Conservation (phyloP, 805 yeast species). For the Komagataella pastoris region DNA sequence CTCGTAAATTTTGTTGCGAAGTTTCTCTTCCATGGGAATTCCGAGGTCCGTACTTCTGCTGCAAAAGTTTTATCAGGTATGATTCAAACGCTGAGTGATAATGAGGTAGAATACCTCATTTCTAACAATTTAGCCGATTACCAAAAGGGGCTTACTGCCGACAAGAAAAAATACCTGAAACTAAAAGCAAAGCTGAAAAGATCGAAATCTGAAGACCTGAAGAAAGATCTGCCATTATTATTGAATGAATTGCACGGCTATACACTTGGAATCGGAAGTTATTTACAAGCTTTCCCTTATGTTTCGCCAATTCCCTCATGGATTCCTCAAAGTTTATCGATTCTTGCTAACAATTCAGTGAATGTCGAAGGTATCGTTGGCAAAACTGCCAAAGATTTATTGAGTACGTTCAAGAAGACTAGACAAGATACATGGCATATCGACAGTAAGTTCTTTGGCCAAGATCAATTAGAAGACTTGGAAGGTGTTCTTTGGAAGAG, state of each 20-base stretch:
- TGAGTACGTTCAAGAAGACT: constrained; percentile 79
- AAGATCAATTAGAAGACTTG: constrained; percentile 72
- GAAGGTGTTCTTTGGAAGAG: constrained; percentile 93
- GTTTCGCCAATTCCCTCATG: constrained; percentile 83
- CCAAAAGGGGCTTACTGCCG: constrained; percentile 25
- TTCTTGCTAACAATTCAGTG: constrained; percentile 58
- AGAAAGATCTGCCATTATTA: constrained; percentile 19
- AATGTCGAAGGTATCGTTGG: constrained; percentile 72
- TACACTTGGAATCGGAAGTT: constrained; percentile 76
- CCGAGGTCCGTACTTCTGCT: constrained; percentile 66
- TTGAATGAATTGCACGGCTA: constrained; percentile 59
- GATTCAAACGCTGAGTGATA: constrained; percentile 48
- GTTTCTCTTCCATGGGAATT: constrained; percentile 45
- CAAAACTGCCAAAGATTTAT: constrained; percentile 64
- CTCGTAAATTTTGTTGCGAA: constrained; percentile 39
- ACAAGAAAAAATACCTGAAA: constrained; percentile 8
- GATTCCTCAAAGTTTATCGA: constrained; percentile 65
- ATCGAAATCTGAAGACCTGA: constrained; percentile 16
- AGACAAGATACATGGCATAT: constrained; percentile 96
- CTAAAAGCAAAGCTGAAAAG: constrained; percentile 10
- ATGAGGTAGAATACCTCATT: constrained; percentile 28
- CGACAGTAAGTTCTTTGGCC: constrained; percentile 62
- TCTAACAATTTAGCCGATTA: constrained; percentile 27
- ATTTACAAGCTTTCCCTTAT: constrained; percentile 84
- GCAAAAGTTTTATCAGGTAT: constrained; percentile 69